Percentiles rank a stretch among this genome's conserved stretches.
Conservation (phyloP, 2,329 filamentous ascomycete genomes). For the Cladosporium halotolerans region DNA sequence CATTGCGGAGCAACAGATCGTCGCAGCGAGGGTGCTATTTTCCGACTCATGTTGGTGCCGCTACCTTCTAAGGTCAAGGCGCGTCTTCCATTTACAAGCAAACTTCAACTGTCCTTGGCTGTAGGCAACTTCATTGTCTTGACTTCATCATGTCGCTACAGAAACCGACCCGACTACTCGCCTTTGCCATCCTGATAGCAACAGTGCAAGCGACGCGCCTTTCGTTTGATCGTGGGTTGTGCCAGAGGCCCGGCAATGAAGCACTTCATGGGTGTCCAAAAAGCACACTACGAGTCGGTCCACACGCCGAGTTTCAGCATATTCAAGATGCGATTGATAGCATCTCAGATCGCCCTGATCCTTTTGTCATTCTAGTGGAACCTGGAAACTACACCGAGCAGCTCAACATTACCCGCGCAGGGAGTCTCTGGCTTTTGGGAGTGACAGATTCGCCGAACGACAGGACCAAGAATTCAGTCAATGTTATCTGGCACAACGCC, state of each 20-base stretch:
- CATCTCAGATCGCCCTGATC: constrained; percentile 39
- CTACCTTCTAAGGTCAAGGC: no score
- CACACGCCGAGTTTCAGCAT: constrained; percentile 25
- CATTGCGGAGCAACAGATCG: no score
- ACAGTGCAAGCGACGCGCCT: not conserved
- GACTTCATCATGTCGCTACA: no score
- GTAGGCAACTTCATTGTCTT: no score
- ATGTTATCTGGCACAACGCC: constrained; percentile 53
- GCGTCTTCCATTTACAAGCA: no score
- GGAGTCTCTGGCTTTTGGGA: constrained; percentile 56
- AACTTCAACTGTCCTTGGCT: no score
- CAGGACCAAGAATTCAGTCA: constrained; percentile 46
- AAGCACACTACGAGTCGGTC: constrained; percentile 28
- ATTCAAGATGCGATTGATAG: constrained; percentile 46
- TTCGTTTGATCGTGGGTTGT: constrained; percentile 14
- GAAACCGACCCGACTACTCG: no score
- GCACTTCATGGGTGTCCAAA: constrained; percentile 36
- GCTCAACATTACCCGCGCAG: constrained; percentile 58
- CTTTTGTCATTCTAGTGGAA: constrained; percentile 53
- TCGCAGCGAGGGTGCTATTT: no score
- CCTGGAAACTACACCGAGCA: constrained; percentile 58
- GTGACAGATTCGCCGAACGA: constrained; percentile 45
- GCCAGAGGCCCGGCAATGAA: constrained; percentile 33
- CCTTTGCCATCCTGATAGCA: no score
- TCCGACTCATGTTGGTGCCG: no score